Evolutionary conservation across 345 rosid genomes (phyloP), one percentile per base, ranked within the genome.

Genomic region (Boechera retrofracta): DNA sequence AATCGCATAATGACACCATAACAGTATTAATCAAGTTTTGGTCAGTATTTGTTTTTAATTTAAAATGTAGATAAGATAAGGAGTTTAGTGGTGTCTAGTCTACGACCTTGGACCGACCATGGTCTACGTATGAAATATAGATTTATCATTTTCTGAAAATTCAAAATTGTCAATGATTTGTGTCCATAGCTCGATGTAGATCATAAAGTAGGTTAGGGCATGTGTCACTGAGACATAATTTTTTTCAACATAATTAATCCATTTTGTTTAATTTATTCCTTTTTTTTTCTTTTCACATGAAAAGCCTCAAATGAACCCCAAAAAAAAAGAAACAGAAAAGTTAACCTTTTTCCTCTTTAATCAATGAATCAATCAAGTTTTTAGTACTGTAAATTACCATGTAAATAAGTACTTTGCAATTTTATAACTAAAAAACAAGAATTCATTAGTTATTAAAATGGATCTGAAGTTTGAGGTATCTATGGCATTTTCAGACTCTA

Each of bases 21-120:
- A 12, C 12, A 36, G 31, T 55, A 12, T 71, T 18, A 42, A 11
- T n/a, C 54, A 18, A 49, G 54, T 49, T 53, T 70, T 63, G 13
- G 44, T 54, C 52, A 26, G 36, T 53, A 33, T 62, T 33, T 54
- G 11, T 24, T 53, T 45, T 21, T 0, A 16, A 5, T 56, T 66
- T 3, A 12, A 51, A 62, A 62, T 62, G 38, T 47, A 29, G 76
- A 77, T 64, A 70, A 70, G 72, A 45, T 77, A 36, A 28, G 60
- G 55, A 55, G 66, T 16, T 51, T 77, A 64, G 80, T 77, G 80
- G 81, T 77, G 81, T 71, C 77, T 71, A 78, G 81, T 78, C 81
- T 72, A 66, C 68, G 81, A 31, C 68, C 49, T 57, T 78, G 81
- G 81, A 78, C 81, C 73, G 77, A 78, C 81, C 81, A 72, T 51